These are phyloP conservation scores for Euphorbia lathyris DNA, from an alignment of 345 rosid genomes.

Conservation along the genomic window DNA sequence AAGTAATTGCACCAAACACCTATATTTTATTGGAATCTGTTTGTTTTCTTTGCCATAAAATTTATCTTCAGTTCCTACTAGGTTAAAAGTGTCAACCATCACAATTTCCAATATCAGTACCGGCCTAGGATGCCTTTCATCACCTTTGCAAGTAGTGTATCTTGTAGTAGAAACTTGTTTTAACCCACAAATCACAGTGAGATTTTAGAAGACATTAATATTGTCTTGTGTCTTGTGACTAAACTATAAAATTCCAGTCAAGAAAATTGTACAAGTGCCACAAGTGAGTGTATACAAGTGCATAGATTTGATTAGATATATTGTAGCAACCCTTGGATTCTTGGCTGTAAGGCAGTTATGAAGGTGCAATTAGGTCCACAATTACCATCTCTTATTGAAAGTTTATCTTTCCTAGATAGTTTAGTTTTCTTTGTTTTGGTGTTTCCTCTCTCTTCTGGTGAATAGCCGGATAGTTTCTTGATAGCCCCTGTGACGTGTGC, in stretches of 20 bases:
- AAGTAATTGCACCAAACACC: neutral
- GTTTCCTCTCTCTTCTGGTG: too few relatives aligned
- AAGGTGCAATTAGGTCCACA: too few relatives aligned
- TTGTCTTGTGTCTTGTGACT: neutral
- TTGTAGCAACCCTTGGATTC: too few relatives aligned
- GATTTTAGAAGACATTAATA: neutral
- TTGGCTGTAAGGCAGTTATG: too few relatives aligned
- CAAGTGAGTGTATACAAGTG: too few relatives aligned
- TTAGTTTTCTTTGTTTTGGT: too few relatives aligned
- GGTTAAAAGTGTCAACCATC: neutral
- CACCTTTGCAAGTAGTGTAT: neutral
- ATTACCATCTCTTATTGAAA: too few relatives aligned
- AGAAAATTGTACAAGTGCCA: neutral
- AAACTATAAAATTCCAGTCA: neutral
- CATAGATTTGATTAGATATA: too few relatives aligned
- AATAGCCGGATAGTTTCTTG: too few relatives aligned
- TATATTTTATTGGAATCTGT: neutral
- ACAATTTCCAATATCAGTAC: neutral
- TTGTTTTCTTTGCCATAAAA: neutral
- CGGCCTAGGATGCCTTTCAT: neutral
- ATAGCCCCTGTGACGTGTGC: too few relatives aligned
- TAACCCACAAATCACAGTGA: neutral
- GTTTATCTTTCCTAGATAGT: too few relatives aligned
- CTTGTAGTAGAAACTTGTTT: neutral
- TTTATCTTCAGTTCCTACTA: neutral